A percentile compares a stretch with the other conserved stretches of the same genome.
phyloP scores from a whole-genome alignment of 768 basidiomycete genomes.

The Lactarius hengduanensis region DNA sequence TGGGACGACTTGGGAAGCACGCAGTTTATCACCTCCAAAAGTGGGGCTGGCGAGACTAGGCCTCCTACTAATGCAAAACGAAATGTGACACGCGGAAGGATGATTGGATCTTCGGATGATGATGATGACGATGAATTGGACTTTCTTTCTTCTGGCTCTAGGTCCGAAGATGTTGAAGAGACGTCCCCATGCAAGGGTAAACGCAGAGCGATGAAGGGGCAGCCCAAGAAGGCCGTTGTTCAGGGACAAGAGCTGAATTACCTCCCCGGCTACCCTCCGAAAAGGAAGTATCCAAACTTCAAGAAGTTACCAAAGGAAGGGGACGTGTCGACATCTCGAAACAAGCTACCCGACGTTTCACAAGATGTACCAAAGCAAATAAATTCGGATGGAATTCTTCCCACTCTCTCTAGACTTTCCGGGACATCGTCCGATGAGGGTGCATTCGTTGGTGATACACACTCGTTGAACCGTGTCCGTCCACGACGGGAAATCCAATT shows the following conservation, averaged over 20 bases:
- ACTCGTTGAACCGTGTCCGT: not conserved
- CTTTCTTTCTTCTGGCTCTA: conserved; percentile 22
- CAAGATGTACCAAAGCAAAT: conserved; percentile 1
- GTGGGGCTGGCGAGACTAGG: not conserved
- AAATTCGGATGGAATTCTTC: conserved; percentile 7
- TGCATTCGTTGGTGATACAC: not conserved
- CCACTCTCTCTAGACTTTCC: conserved; percentile 6
- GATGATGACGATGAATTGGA: conserved; percentile 24
- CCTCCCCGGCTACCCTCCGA: conserved; percentile 9
- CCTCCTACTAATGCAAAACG: conserved; percentile 7
- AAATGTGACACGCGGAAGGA: not conserved
- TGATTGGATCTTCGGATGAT: conserved; percentile 15
- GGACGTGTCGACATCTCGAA: conserved; percentile 12
- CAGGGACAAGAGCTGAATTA: not conserved
- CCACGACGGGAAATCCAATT: conserved; percentile 4
- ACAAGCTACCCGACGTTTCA: not conserved
- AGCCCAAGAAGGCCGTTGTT: not conserved
- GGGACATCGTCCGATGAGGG: conserved; percentile 11
- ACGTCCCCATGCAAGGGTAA: conserved; percentile 7
- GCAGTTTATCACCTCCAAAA: conserved; percentile 9
- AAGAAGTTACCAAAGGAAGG: conserved; percentile 22
- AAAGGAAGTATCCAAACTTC: conserved; percentile 23
- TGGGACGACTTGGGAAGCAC: conserved; percentile 23
- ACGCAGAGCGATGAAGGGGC: conserved; percentile 8
- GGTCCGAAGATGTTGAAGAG: conserved; percentile 18